Conservation (phyloP, 2,329 filamentous ascomycete genomes). For the Coniosporium tulheliwenetii region DNA sequence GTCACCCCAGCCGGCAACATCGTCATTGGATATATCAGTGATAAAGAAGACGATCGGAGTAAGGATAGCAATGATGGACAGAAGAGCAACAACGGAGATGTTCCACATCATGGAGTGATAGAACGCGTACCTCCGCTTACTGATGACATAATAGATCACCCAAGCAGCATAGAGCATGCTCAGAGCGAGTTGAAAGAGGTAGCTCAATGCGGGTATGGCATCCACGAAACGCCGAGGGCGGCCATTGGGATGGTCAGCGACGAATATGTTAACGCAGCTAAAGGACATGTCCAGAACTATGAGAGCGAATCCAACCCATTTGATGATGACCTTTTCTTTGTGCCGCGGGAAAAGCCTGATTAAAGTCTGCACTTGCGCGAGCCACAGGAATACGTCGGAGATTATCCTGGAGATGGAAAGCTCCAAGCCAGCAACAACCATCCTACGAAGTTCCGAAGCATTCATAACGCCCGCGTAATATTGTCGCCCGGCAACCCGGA, state of each 20-base stretch:
- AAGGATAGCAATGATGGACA: conserved; percentile 68
- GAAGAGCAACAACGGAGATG: conserved; percentile 62
- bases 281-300: conserved; percentile 86
- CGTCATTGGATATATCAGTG: conserved; percentile 70
- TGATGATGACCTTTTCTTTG: conserved; percentile 95
- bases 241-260: conserved; percentile 35
- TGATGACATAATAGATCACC: conserved; percentile 87
- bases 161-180: conserved; percentile 82
- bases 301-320: conserved; percentile 91
- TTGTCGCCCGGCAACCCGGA: conserved; percentile 66
- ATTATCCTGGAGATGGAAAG: conserved; percentile 84
- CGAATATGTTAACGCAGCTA: conserved; percentile 79
- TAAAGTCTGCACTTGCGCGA: conserved; percentile 91
- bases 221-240: conserved; percentile 68
- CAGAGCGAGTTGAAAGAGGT: conserved; percentile 76
- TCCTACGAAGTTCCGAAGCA: conserved; percentile 54
- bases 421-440: conserved; percentile 71
- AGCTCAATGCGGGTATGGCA: conserved; percentile 79
- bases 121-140: conserved; percentile 80
- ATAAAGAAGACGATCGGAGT: conserved; percentile 91
- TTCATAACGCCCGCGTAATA: conserved; percentile 71
- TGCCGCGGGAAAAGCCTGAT: conserved; percentile 93
- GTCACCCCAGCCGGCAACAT: conserved; percentile 83
- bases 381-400: conserved; percentile 91
- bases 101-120: conserved; percentile 86